Base-by-base conservation (phyloP, 2,329 filamentous ascomycete species). In the Aspergillus vadensis region DNA sequence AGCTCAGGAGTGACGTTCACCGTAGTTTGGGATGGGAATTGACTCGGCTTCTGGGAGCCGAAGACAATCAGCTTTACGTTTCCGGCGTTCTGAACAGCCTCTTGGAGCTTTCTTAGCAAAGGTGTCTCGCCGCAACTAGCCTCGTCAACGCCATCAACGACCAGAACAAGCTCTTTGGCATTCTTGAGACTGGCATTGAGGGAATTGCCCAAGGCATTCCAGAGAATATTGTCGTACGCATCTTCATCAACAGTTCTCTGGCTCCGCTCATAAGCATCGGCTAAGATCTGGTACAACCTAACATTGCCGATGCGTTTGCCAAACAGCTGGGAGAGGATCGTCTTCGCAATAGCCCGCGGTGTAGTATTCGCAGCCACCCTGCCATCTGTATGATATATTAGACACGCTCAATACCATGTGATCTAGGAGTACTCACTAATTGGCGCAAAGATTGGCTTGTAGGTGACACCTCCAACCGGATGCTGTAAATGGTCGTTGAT, bases 111-210 rank as follows among this genome's bases (percentile, higher is more conserved):
- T 21, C 72, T 53, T 12, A 75, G 57, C 6, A 78, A 36, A 8
- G 57, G 32, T 3, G 61, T 25, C 48, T 77, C 72, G 1, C 71
- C 73, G 53, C 71, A 69, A 8, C 63, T 65, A 10, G 70, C 65
- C 60, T 78, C 76, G 19, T 78, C 76, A 5, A 74, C 58, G 10
- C 76, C 76, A 48, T 79, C 76, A 8, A 79, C 66, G 17, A 79
- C 67, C 4, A 79, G 61, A 9, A 78, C 70, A 0, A 78, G 63
- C 32, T 76, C 70, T 55, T 71, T 75, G 1, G 71, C 67, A 5
- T 71, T 70, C 6, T 65, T 61, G 3, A 74, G 65, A 38, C 66
- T 67, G 2, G 72, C 63, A 1, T 62, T 59, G 0, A 79, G 61
- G 1, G 72, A 69, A 25, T 60, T 64, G 32, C 70, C 67, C 4